phyloP scores from a whole-genome alignment of 1,139 yeast genomes.

The Zygosaccharomyces pseudobailii region DNA sequence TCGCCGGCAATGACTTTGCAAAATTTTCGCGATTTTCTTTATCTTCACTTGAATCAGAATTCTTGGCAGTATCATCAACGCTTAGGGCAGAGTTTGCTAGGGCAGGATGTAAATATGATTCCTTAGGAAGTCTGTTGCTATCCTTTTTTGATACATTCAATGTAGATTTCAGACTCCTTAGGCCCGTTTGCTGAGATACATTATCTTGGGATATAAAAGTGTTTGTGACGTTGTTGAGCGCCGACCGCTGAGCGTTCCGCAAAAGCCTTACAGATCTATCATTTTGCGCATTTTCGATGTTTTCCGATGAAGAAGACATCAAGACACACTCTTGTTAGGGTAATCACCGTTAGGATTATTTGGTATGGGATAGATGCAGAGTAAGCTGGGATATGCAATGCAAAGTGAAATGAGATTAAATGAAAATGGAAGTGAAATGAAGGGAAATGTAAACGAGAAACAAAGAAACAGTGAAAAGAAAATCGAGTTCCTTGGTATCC shows the following conservation, averaged over 20 bases:
- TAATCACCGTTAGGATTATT: background rate
- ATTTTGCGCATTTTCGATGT: constrained; percentile 24
- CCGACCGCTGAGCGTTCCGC: constrained; percentile 28
- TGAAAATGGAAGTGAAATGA: background rate
- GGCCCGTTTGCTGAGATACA: constrained; percentile 12
- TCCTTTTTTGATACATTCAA: constrained; percentile 16
- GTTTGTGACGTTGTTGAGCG: constrained; percentile 33
- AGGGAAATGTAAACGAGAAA: background rate
- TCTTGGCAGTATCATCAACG: background rate
- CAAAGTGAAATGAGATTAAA: background rate
- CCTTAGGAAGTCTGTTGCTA: constrained; percentile 15
- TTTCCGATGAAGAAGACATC: constrained; percentile 17
- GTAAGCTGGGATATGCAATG: constrained; percentile 1
- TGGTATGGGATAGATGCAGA: background rate
- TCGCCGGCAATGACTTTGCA: constrained; percentile 14
- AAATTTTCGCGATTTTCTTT: constrained; percentile 27
- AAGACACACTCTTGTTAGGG: constrained; percentile 2
- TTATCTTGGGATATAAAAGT: constrained; percentile 28
- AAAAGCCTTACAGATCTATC: constrained; percentile 24
- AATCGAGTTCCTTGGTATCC: background rate
- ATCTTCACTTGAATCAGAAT: constrained; percentile 8
- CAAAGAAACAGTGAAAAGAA: background rate
- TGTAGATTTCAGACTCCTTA: constrained; percentile 20
- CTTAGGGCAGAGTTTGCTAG: constrained; percentile 3
- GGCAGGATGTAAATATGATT: constrained; percentile 12